Evolutionary conservation across 169 alveolate species (phyloP), one percentile per base, ranked within the genome.

Genomic region (Eimeria zaria): DNA sequence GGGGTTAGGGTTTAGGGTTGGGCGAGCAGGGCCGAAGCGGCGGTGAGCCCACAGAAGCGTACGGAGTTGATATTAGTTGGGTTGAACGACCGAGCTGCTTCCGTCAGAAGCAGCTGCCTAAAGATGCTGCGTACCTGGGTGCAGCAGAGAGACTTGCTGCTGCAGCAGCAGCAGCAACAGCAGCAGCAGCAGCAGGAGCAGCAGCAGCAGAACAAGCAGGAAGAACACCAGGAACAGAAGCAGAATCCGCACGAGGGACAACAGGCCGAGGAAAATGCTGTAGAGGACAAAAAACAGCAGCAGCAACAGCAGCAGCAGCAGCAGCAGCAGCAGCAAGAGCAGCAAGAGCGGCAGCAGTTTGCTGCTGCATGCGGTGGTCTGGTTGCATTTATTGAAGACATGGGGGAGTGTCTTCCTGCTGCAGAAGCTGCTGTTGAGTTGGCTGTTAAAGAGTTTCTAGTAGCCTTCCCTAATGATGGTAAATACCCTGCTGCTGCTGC

Each of bases 41-140:
- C 18, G 24, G 2, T 90, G 58, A 48, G 71, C 14, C 81, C 81
- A 27, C 89, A 90, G 58, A 69, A 90, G 48, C 46, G 55, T 78
- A 48, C 69, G 0, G 71, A 44, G 58, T 16, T 90, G 64, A n/a
- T 48, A 8, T 55, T 90, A 33, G 81, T 60, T 27, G 95, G 95
- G 18, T 41, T 90, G 39, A 90, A 74, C 48, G 95, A 90, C 80
- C 46, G 64, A 14, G 88, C 95, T 44, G 55, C 62, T 18, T 58
- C 89, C 46, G 95, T 90, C 7, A 46, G 95, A 24, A 89, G 58
- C 36, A 55, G 76, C 30, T 90, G 95, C 80, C 55, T 80, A 7
- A 67, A 74, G 55, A 73, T 73, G 95, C 88, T 90, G 48, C 88
- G 95, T 51, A 30, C 74, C 24, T 90, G 95, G 95, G 67, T 90